phyloP scores from a whole-genome alignment of 306 rosid species.

The Sindora glabra region DNA sequence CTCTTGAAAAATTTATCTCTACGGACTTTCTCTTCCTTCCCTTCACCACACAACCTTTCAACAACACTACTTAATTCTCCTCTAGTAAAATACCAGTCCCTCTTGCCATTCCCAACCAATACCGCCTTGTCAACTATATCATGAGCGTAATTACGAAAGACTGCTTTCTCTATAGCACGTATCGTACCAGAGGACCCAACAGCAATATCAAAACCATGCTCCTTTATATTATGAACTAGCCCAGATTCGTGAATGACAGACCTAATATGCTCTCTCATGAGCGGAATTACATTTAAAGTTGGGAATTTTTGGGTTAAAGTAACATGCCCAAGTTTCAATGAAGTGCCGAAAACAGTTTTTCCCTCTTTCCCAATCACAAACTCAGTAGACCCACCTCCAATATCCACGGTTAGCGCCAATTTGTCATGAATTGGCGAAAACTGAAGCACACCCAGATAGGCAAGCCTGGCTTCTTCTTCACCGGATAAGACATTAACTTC shows the following conservation, averaged over 20 bases:
- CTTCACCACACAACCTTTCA: conserved; percentile 16
- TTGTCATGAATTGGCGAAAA: conserved; percentile 17
- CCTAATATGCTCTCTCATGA: conserved; percentile 21
- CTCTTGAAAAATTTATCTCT: conserved; percentile 17
- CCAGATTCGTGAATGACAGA: conserved; percentile 19
- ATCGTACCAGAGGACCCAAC: conserved; percentile 35
- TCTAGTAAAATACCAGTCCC: conserved; percentile 30
- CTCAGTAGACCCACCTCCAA: conserved; percentile 44
- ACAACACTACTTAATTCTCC: conserved; percentile 24
- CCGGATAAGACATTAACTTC: conserved; percentile 25
- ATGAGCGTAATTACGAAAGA: neutral
- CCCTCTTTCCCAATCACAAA: conserved; percentile 31
- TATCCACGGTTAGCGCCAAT: conserved; percentile 24
- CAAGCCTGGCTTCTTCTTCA: conserved; percentile 40
- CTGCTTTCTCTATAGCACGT: conserved; percentile 26
- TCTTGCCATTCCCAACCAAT: conserved; percentile 2
- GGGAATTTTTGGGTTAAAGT: conserved; percentile 26
- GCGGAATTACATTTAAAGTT: neutral
- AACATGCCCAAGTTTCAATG: conserved; percentile 36
- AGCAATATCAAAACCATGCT: conserved; percentile 25
- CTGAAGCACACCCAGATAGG: conserved; percentile 26
- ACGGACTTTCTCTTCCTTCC: conserved; percentile 13
- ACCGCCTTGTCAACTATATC: neutral
- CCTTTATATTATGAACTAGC: conserved; percentile 10
- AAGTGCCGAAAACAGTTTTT: conserved; percentile 13